These are phyloP conservation scores for Aspergillus floridensis DNA, from an alignment of 2,329 filamentous ascomycete species.

Conservation along the genomic window DNA sequence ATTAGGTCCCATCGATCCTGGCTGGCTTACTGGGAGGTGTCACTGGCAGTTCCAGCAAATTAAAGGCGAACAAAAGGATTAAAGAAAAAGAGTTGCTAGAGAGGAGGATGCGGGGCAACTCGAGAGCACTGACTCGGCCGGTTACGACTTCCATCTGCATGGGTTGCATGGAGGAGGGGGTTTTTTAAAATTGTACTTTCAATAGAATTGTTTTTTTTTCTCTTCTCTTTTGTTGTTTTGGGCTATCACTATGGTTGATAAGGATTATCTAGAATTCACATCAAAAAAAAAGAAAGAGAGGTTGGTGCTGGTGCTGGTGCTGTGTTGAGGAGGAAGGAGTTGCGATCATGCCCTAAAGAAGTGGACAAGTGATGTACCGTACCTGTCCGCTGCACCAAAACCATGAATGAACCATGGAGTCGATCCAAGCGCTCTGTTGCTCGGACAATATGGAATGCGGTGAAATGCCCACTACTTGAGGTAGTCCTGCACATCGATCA, in stretches of 20 bases:
- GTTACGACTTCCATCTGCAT: neutral
- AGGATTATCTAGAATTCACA: neutral
- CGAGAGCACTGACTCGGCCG: neutral
- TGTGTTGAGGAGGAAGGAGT: neutral
- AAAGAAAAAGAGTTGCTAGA: constrained; percentile 1
- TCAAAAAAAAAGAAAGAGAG: neutral
- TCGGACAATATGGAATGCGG: constrained; percentile 6
- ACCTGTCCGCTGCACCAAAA: neutral
- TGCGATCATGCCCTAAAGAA: neutral
- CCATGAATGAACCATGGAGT: constrained; percentile 5
- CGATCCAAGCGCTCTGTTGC: constrained; percentile 6
- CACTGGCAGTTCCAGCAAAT: constrained; percentile 5
- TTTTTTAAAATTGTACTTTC: no score
- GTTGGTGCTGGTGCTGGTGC: neutral
- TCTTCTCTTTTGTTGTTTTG: no score
- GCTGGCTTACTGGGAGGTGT: constrained; percentile 4
- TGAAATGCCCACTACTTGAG: constrained; percentile 8
- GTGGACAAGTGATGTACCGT: neutral
- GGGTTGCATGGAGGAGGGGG: neutral
- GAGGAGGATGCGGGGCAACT: constrained; percentile 16
- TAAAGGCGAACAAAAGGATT: neutral
- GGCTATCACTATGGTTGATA: no score
- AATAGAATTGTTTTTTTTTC: no score
- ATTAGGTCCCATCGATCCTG: constrained; percentile 6
- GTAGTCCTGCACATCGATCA: constrained; percentile 10